A percentile compares a stretch with the other conserved stretches of the same genome.
Evolutionary conservation across 352 stramenopile genomes (phyloP).

Genomic region (Phytophthora sp.): DNA sequence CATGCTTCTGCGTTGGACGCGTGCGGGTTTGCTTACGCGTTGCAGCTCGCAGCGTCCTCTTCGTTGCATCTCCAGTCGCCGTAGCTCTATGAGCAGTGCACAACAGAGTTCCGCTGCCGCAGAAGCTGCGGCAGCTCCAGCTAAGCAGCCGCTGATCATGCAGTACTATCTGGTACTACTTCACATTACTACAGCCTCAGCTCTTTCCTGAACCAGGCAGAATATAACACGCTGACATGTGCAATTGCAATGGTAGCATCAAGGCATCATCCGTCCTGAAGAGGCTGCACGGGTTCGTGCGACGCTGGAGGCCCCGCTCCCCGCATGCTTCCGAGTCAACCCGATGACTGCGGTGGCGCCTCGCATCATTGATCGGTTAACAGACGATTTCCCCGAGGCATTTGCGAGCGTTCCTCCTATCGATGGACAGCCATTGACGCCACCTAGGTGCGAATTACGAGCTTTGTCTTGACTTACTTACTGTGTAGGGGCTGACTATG

Average conservation of each 20-base stretch:
- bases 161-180: slow-evolving; percentile 72
- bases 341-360: slow-evolving; percentile 30
- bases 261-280: slow-evolving; percentile 62
- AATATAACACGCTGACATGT: slow-evolving; percentile 2
- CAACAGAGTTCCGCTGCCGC: background rate
- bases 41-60: slow-evolving; percentile 10
- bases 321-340: slow-evolving; percentile 78
- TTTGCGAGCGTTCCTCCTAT: slow-evolving; percentile 39
- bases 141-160: slow-evolving; percentile 48
- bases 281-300: slow-evolving; percentile 49
- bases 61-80: background rate
- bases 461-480: background rate
- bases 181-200: no score
- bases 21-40: slow-evolving; percentile 1
- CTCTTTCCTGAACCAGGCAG: no score
- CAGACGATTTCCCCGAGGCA: slow-evolving; percentile 46
- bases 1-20: slow-evolving; percentile 20
- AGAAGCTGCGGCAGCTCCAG: slow-evolving; percentile 10
- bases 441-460: slow-evolving; percentile 36
- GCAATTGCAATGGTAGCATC: slow-evolving; percentile 31
- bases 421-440: slow-evolving; percentile 37
- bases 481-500: background rate
- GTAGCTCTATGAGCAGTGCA: slow-evolving; percentile 9
- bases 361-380: slow-evolving; percentile 55
- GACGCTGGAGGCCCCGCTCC: slow-evolving; percentile 61